Conservation (phyloP, 768 basidiomycete genomes). For the Lactifluus subvellereus region DNA sequence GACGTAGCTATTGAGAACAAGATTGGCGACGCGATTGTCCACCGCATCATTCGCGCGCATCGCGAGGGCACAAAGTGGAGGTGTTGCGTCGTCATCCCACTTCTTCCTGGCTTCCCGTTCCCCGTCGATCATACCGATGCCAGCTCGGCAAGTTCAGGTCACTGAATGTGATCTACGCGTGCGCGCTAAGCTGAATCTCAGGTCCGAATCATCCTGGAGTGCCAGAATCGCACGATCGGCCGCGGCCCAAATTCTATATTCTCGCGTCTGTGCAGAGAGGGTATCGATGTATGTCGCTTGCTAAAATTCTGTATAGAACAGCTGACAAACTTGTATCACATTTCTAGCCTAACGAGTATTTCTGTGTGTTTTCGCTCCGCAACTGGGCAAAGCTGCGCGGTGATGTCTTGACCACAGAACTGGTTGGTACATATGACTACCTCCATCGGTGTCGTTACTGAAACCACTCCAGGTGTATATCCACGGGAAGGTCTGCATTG, state of each 20-base stretch:
- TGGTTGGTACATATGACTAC: conserved; percentile 39
- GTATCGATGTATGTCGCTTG: conserved; percentile 65
- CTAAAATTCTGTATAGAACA: conserved; percentile 1
- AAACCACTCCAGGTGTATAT: conserved; percentile 64
- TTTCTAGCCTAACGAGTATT: conserved; percentile 84
- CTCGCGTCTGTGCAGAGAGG: conserved; percentile 73
- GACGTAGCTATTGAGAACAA: conserved; percentile 86
- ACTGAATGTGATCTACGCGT: neutral
- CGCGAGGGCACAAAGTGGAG: conserved; percentile 78
- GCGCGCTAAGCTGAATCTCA: conserved; percentile 30
- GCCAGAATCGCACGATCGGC: conserved; percentile 84
- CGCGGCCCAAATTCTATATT: conserved; percentile 93
- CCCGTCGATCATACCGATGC: conserved; percentile 92
- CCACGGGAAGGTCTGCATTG: conserved; percentile 81
- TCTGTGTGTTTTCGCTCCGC: conserved; percentile 83
- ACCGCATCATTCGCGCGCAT: conserved; percentile 85
- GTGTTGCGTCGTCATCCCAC: conserved; percentile 87
- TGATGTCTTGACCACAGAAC: conserved; percentile 81
- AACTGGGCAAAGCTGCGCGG: conserved; percentile 91
- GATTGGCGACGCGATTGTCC: conserved; percentile 91
- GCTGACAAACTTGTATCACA: conserved; percentile 5
- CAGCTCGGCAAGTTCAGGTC: conserved; percentile 58
- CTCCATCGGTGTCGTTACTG: conserved; percentile 6
- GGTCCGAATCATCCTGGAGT: conserved; percentile 93
- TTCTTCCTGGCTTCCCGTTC: conserved; percentile 89